These are phyloP conservation scores for Lyophyllum semitale DNA, from an alignment of 768 basidiomycete species.

Conservation along the genomic window DNA sequence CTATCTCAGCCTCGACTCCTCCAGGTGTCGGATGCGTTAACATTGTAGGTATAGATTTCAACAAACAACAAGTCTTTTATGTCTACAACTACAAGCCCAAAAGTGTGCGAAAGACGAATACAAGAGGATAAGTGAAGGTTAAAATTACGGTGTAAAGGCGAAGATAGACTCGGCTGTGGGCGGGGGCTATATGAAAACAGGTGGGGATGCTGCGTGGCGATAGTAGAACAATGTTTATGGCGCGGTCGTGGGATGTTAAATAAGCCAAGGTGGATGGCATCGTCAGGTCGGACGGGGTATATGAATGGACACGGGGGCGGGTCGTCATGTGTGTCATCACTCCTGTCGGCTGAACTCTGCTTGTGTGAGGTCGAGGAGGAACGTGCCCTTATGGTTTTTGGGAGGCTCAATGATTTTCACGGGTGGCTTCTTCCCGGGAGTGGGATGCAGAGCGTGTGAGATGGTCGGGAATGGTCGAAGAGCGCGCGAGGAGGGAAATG, in stretches of 20 bases:
- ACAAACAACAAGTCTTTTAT: not conserved
- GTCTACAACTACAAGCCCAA: constrained; percentile 17
- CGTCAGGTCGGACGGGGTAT: constrained; percentile 6
- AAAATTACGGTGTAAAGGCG: constrained; percentile 7
- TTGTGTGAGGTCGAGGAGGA: constrained; percentile 80
- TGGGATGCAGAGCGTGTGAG: constrained; percentile 40
- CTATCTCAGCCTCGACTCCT: not conserved
- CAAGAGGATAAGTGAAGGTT: constrained; percentile 1
- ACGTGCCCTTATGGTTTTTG: constrained; percentile 66
- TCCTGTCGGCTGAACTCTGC: constrained; percentile 77
- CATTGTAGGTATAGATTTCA: not conserved
- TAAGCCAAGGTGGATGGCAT: not conserved
- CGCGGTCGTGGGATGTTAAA: not conserved
- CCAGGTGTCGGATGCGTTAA: not conserved
- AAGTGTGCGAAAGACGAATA: not conserved
- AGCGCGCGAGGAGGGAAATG: constrained; percentile 74
- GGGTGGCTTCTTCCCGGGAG: constrained; percentile 41
- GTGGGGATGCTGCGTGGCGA: constrained; percentile 7
- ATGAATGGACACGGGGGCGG: not conserved
- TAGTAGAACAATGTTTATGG: constrained; percentile 10
- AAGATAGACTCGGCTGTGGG: not conserved
- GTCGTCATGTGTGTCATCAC: constrained; percentile 12
- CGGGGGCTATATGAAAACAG: constrained; percentile 6
- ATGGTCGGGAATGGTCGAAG: constrained; percentile 79
- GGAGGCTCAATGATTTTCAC: constrained; percentile 83